A percentile compares a stretch with the other conserved stretches of the same genome.
Evolutionary conservation across 208 protist species (phyloP).

Genomic region (Wallacemonas collosoma): DNA sequence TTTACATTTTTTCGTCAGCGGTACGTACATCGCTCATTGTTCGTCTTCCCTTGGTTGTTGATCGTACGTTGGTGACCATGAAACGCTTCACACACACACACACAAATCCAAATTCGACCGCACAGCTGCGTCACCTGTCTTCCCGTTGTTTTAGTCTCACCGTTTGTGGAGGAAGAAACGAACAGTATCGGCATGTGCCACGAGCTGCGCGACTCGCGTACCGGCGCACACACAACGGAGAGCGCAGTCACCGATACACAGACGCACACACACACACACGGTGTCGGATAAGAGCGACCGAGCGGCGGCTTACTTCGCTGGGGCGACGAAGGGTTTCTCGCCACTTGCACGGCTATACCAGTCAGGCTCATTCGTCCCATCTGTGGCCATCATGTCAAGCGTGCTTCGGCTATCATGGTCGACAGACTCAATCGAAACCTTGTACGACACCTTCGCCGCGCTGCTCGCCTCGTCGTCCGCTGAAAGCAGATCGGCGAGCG

Average conservation of each 20-base stretch:
- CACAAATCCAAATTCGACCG: too few species aligned
- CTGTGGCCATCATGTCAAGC: slow-evolving; percentile 56
- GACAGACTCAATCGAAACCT: slow-evolving; percentile 43
- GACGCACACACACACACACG: neutral
- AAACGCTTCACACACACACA: too few species aligned
- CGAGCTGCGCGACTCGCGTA: too few species aligned
- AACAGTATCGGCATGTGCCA: too few species aligned
- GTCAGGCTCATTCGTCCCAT: slow-evolving; percentile 45
- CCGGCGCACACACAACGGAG: too few species aligned
- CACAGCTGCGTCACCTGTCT: too few species aligned
- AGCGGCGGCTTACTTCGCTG: neutral
- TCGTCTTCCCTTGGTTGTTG: too few species aligned
- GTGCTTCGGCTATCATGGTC: slow-evolving; percentile 57
- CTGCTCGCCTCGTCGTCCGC: slow-evolving; percentile 31
- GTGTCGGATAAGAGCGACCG: neutral
- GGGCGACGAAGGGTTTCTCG: neutral
- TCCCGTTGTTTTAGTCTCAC: too few species aligned
- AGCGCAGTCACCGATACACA: neutral
- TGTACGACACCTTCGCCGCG: slow-evolving; percentile 29
- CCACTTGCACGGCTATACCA: slow-evolving; percentile 68
- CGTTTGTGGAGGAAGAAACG: too few species aligned
- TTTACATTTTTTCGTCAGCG: too few species aligned
- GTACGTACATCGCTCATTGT: too few species aligned
- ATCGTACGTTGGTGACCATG: too few species aligned
- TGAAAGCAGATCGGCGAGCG: slow-evolving; percentile 66